Evolutionary conservation across 306 rosid genomes (phyloP).

Genomic region (Cicer bijugum): DNA sequence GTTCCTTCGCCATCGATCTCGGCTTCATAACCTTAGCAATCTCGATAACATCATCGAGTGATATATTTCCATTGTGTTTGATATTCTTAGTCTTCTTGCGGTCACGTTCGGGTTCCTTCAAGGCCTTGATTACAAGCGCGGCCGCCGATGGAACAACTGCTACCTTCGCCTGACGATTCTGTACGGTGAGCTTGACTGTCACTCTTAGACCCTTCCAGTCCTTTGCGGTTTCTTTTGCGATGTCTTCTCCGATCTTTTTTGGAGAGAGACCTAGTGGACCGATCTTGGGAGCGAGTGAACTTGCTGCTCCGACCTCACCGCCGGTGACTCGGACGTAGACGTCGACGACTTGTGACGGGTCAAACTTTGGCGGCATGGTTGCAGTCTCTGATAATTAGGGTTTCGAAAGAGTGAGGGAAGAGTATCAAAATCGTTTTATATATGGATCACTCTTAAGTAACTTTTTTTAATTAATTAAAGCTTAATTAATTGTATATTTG

Average conservation of each 20-base stretch:
- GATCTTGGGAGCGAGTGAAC: slow-evolving; percentile 89
- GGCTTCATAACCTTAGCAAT: slow-evolving; percentile 71
- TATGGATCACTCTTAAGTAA: not conserved
- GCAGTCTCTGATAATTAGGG: slow-evolving; percentile 32
- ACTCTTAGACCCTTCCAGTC: slow-evolving; percentile 89
- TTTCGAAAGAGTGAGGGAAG: not conserved
- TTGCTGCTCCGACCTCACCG: slow-evolving; percentile 87
- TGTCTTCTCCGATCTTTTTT: slow-evolving; percentile 87
- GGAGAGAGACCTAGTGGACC: slow-evolving; percentile 91
- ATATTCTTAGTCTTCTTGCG: slow-evolving; percentile 78
- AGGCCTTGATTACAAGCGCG: slow-evolving; percentile 78
- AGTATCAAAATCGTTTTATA: not conserved
- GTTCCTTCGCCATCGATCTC: slow-evolving; percentile 83
- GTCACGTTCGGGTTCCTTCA: slow-evolving; percentile 84
- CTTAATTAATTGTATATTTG: too few species aligned
- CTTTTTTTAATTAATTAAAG: too few species aligned
- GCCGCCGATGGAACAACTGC: slow-evolving; percentile 85
- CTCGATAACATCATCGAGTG: slow-evolving; percentile 83
- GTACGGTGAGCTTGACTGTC: slow-evolving; percentile 82
- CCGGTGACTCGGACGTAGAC: slow-evolving; percentile 82
- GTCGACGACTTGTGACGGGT: slow-evolving; percentile 76
- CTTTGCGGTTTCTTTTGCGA: slow-evolving; percentile 83
- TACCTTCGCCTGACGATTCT: slow-evolving; percentile 85
- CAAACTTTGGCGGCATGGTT: slow-evolving; percentile 87
- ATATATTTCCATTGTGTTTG: slow-evolving; percentile 73